A percentile compares a stretch with the other conserved stretches of the same genome.
Evolutionary conservation across 495 filamentous ascomycete genomes (phyloP).

Genomic region (Sphaerosporella brunnea): DNA sequence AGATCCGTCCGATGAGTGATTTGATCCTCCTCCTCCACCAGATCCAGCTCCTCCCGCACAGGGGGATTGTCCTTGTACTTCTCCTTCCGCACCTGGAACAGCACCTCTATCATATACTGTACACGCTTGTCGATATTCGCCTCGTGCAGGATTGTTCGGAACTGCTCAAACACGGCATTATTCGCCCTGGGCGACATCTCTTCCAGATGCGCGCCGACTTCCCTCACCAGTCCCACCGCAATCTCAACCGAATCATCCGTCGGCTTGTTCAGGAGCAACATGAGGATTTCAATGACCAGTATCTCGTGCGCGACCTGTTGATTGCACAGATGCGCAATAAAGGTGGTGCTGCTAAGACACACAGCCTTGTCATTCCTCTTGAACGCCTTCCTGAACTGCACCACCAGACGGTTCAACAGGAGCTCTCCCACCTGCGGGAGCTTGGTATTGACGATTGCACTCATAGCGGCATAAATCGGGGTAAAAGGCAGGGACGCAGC

Average conservation of each 20-base stretch:
- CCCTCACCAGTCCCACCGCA: constrained; percentile 73
- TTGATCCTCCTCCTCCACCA: constrained; percentile 94
- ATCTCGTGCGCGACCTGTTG: constrained; percentile 91
- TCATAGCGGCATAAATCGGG: constrained; percentile 85
- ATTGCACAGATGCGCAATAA: constrained; percentile 88
- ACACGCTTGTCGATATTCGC: constrained; percentile 89
- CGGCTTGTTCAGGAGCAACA: constrained; percentile 77
- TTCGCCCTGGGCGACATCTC: constrained; percentile 80
- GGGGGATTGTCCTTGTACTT: constrained; percentile 87
- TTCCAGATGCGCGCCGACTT: constrained; percentile 84
- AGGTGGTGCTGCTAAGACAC: constrained; percentile 73
- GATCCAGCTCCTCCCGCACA: constrained; percentile 78
- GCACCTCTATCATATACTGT: constrained; percentile 96
- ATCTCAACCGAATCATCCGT: constrained; percentile 98
- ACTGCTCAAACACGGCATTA: constrained; percentile 82
- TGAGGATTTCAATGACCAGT: constrained; percentile 72
- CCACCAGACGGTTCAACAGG: constrained; percentile 63
- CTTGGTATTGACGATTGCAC: constrained; percentile 93
- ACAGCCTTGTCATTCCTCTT: constrained; percentile 95
- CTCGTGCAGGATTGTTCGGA: constrained; percentile 85
- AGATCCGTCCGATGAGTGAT: constrained; percentile 71
- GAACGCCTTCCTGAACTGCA: constrained; percentile 91
- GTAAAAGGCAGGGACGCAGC: constrained; percentile 93
- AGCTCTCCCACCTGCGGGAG: constrained; percentile 86
- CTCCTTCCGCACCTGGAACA: constrained; percentile 94